Conservation (phyloP, 1,284 basidiomycete genomes). For the Laetiporus sulphureus region DNA sequence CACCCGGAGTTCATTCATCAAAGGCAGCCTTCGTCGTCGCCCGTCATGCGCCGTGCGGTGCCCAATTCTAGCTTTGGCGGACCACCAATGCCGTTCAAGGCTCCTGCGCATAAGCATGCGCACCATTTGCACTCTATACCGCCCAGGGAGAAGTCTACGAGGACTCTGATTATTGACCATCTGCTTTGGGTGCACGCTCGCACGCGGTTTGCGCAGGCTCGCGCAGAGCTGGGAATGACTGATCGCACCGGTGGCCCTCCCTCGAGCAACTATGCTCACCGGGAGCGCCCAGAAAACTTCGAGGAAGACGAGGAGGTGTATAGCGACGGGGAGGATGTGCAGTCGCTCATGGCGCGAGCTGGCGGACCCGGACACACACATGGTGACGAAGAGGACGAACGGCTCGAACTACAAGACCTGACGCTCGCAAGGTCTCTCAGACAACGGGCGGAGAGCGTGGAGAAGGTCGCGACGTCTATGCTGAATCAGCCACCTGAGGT, state of each 20-base stretch:
- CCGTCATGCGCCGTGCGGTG: slow-evolving; percentile 19
- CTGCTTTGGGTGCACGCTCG: slow-evolving; percentile 76
- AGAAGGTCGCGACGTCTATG: slow-evolving; percentile 75
- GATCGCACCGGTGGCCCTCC: slow-evolving; percentile 62
- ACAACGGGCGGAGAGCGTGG: slow-evolving; percentile 67
- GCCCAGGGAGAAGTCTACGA: slow-evolving; percentile 70
- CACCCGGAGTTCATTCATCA: slow-evolving; percentile 16
- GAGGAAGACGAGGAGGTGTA: slow-evolving; percentile 61
- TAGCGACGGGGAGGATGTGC: slow-evolving; percentile 58
- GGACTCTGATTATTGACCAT: slow-evolving; percentile 78
- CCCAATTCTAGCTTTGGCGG: slow-evolving; percentile 9
- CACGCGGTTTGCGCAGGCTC: slow-evolving; percentile 74
- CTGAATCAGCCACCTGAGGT: slow-evolving; percentile 60
- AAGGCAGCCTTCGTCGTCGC: slow-evolving; percentile 25
- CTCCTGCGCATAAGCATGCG: slow-evolving; percentile 64
- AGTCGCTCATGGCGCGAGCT: slow-evolving; percentile 43
- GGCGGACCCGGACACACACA: slow-evolving; percentile 45
- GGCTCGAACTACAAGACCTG: slow-evolving; percentile 51
- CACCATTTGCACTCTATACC: slow-evolving; percentile 73
- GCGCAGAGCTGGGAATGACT: slow-evolving; percentile 77
- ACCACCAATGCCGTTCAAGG: slow-evolving; percentile 37
- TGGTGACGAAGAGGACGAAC: slow-evolving; percentile 53
- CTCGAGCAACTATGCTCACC: slow-evolving; percentile 47
- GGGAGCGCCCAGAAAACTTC: slow-evolving; percentile 63
- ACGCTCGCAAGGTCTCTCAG: slow-evolving; percentile 53